These are phyloP conservation scores for Candida albicans DNA, from an alignment of 1,139 yeast genomes.

Conservation along the genomic window DNA sequence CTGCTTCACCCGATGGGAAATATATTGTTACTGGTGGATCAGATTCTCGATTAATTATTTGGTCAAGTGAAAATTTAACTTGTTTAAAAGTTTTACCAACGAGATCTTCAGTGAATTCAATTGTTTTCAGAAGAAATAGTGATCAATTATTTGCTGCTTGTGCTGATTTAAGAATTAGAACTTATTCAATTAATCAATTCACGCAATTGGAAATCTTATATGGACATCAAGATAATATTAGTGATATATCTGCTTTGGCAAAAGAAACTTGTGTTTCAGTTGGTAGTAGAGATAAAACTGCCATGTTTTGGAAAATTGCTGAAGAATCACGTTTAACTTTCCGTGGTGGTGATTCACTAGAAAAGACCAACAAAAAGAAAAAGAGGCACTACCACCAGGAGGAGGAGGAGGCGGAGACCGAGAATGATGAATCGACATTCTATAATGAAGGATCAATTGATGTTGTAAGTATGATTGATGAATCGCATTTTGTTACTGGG, in stretches of 20 bases:
- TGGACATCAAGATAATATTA: constrained; percentile 92
- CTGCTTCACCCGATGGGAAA: constrained; percentile 85
- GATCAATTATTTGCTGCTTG: constrained; percentile 92
- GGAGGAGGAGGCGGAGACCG: constrained; percentile 13
- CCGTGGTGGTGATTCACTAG: constrained; percentile 76
- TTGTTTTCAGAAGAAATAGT: constrained; percentile 75
- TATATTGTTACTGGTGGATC: constrained; percentile 88
- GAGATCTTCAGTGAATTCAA: constrained; percentile 68
- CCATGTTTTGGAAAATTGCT: constrained; percentile 93
- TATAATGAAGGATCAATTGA: constrained; percentile 87
- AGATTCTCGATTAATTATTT: constrained; percentile 76
- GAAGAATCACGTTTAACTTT: constrained; percentile 93
- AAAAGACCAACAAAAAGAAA: constrained; percentile 43
- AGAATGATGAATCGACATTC: constrained; percentile 29
- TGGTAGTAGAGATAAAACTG: constrained; percentile 92
- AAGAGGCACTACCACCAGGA: constrained; percentile 29
- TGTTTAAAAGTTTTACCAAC: constrained; percentile 78
- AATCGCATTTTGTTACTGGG: constrained; percentile 89
- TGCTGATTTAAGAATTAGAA: constrained; percentile 86
- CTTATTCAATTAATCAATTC: constrained; percentile 81
- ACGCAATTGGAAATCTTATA: constrained; percentile 87
- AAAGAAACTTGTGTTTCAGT: constrained; percentile 94
- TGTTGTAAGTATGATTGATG: constrained; percentile 88
- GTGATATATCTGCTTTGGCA: constrained; percentile 74
- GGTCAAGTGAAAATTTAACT: constrained; percentile 79